These are phyloP conservation scores for Pichia californica DNA, from an alignment of 805 yeast species.

Conservation along the genomic window DNA sequence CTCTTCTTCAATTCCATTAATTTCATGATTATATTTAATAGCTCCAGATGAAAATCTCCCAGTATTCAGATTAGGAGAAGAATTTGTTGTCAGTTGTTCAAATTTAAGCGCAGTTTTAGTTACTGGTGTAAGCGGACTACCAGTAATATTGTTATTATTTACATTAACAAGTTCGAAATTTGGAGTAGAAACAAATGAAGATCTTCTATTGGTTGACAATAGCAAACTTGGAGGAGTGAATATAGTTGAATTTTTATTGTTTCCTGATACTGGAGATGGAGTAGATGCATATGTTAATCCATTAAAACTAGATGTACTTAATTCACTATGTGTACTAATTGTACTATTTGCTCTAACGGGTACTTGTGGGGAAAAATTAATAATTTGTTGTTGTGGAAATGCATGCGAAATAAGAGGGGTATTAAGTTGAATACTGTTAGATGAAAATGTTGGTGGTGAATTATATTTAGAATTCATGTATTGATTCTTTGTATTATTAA, in stretches of 20 bases:
- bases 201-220: not conserved
- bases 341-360: not conserved
- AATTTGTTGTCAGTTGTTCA: constrained; percentile 1
- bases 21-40: too few species aligned
- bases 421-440: too few species aligned
- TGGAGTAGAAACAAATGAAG: not conserved
- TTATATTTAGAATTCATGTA: too few species aligned
- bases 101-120: constrained; percentile 9
- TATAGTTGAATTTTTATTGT: not conserved
- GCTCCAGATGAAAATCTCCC: too few species aligned
- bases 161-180: not conserved
- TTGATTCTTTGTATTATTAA: too few species aligned
- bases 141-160: not conserved
- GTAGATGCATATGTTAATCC: not conserved
- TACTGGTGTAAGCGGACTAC: constrained; percentile 8
- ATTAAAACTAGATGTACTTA: not conserved
- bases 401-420: too few species aligned
- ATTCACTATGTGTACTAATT: not conserved
- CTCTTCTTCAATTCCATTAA: too few species aligned
- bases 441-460: too few species aligned
- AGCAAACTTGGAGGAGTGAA: not conserved
- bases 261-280: not conserved
- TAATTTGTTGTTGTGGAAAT: too few species aligned
- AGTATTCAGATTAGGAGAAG: not conserved
- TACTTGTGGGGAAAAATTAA: too few species aligned